Conservation (phyloP, 225 moss, liverwort and hornwort species). For the Bryoerythrophyllum caledonicum region DNA sequence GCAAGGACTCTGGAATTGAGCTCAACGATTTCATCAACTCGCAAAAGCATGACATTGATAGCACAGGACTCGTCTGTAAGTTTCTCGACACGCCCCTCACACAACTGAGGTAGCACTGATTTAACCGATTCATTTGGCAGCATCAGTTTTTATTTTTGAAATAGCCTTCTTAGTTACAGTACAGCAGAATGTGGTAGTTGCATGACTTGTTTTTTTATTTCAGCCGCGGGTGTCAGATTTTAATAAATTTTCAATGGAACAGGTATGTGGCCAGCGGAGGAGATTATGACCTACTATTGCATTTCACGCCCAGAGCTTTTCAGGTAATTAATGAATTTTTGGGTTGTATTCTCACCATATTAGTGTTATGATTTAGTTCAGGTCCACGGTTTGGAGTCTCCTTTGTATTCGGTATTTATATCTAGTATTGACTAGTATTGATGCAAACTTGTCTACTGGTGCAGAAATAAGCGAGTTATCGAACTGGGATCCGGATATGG, state of each 20-base stretch:
- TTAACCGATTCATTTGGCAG: constrained; percentile 5
- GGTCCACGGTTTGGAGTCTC: constrained; percentile 2
- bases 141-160: constrained; percentile 9
- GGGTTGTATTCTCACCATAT: constrained; percentile 18
- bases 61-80: constrained; percentile 83
- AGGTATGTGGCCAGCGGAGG: constrained; percentile 96
- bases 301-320: constrained; percentile 62
- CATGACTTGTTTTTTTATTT: not conserved
- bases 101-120: not conserved
- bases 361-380: constrained; percentile 2
- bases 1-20: constrained; percentile 47
- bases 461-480: constrained; percentile 69
- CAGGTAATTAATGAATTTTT: constrained; percentile 31
- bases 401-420: not conserved
- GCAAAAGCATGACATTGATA: constrained; percentile 69
- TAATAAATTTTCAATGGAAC: constrained; percentile 8
- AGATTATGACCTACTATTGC: constrained; percentile 84
- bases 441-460: constrained; percentile 21
- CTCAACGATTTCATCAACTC: constrained; percentile 66
- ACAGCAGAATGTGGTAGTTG: not conserved
- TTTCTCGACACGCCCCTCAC: constrained; percentile 1
- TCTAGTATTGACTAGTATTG: not conserved
- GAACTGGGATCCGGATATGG: constrained; percentile 89
- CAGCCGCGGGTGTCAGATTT: constrained; percentile 2
- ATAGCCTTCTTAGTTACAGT: not conserved